Percentiles rank a stretch among this genome's conserved stretches.
phyloP scores from a whole-genome alignment of 768 basidiomycete species.

The Boletus rubescentipes region DNA sequence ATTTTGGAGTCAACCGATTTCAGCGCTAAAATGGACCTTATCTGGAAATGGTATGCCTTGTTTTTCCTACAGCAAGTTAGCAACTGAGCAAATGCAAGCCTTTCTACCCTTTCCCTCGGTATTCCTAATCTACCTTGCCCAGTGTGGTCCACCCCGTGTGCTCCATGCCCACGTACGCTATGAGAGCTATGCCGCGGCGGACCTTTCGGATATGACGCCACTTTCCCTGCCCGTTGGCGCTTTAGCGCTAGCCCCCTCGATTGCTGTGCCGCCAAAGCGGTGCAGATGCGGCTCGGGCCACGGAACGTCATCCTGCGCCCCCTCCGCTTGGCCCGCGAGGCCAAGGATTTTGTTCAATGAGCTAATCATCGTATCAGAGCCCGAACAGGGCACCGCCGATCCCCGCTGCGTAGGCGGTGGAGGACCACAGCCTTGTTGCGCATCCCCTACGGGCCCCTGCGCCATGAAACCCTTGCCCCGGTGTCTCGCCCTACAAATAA shows the following conservation, averaged over 20 bases:
- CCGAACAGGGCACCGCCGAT: not conserved
- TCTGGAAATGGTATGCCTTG: slow-evolving; percentile 25
- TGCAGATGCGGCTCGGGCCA: slow-evolving; percentile 14
- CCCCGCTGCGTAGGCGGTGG: slow-evolving; percentile 14
- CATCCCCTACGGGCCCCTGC: slow-evolving; percentile 8
- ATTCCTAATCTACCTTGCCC: not conserved
- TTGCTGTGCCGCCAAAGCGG: slow-evolving; percentile 28
- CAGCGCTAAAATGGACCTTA: slow-evolving; percentile 2
- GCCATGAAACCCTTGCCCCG: slow-evolving; percentile 1
- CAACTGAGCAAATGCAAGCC: not conserved
- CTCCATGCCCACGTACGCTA: not conserved
- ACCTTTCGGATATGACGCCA: not conserved
- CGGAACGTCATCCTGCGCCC: slow-evolving; percentile 20
- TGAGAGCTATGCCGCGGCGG: slow-evolving; percentile 1
- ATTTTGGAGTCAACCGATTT: not conserved
- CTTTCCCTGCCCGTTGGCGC: not conserved
- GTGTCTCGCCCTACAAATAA: not conserved
- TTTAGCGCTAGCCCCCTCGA: not conserved
- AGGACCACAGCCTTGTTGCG: slow-evolving; percentile 21
- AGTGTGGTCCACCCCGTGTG: not conserved
- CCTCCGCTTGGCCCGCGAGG: slow-evolving; percentile 2
- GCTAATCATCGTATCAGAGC: not conserved
- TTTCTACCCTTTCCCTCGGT: not conserved
- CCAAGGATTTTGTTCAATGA: not conserved
- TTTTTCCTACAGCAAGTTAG: slow-evolving; percentile 16